phyloP scores from a whole-genome alignment of 2,329 filamentous ascomycete genomes.

The Stylonectria norvegica region DNA sequence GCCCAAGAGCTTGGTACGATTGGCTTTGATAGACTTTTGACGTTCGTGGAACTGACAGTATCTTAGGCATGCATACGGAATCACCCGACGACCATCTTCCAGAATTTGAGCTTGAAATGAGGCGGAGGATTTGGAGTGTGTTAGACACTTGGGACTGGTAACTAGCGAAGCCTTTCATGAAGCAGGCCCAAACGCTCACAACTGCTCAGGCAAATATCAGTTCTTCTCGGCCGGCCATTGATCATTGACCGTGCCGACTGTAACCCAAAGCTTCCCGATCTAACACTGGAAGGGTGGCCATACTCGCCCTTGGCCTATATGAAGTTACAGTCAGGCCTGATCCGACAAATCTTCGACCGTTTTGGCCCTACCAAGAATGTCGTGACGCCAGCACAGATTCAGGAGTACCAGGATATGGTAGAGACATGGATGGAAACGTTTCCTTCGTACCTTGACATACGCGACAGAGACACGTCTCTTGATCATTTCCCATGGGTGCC shows the following conservation, averaged over 20 bases:
- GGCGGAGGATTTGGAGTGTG: conserved; percentile 36
- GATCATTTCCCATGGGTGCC: conserved; percentile 42
- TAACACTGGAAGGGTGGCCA: conserved; percentile 31
- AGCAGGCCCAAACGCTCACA: not conserved
- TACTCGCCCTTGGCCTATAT: conserved; percentile 35
- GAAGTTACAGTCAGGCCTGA: conserved; percentile 35
- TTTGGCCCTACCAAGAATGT: conserved; percentile 33
- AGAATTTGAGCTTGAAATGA: conserved; percentile 36
- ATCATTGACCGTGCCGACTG: conserved; percentile 35
- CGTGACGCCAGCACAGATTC: conserved; percentile 27
- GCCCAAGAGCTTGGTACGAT: conserved; percentile 35
- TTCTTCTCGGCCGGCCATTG: conserved; percentile 32
- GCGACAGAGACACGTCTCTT: conserved; percentile 38
- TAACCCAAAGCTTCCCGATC: conserved; percentile 30
- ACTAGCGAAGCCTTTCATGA: not conserved
- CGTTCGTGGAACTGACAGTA: conserved; percentile 6
- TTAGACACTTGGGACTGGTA: conserved; percentile 40
- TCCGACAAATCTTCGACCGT: conserved; percentile 27
- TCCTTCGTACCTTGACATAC: conserved; percentile 38
- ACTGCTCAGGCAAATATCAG: conserved; percentile 33
- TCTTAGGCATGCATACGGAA: conserved; percentile 32
- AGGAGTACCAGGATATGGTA: conserved; percentile 33
- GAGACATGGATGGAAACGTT: conserved; percentile 43
- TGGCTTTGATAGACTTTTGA: too few relatives aligned
- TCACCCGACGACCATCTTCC: conserved; percentile 22